Evolutionary conservation across 768 basidiomycete genomes (phyloP), one percentile per base, ranked within the genome.

Genomic region (Sarcomyxa edulis): DNA sequence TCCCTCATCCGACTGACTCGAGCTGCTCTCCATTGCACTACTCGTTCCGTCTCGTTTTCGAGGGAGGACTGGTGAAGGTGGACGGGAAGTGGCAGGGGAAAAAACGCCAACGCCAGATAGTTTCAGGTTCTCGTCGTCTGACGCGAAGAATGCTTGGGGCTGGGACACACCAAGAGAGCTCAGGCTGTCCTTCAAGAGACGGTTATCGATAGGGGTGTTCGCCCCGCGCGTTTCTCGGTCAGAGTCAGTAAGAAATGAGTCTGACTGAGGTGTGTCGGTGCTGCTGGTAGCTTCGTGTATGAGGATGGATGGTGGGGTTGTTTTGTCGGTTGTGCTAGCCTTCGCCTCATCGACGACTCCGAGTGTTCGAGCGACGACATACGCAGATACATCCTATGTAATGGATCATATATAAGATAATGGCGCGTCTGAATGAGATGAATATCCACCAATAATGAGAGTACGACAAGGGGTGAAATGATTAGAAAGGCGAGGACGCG

Each of bases 301-400:
- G 19, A 49, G 54, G 30, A 68, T 62, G 34, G 58, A 37, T 4
- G 69, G 68, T 6, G 54, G 43, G 6, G 68, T 67, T 19, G 60
- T 48, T 44, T 68, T 70, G 48, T 82, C 84, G 56, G 72, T 77
- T 18, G 84, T 86, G 9, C 83, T 81, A 0, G 84, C 82, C 54
- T 80, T 81, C 36, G 80, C 77, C 43, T 75, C 74, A 58, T 87
- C 85, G 46, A 85, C 72, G 37, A 86, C 71, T 23, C 86, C 87
- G 35, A 91, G 70, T 5, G 85, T 89, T 42, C 87, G 80, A 9
- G 84, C 88, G 53, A 91, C 84, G 41, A 80, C 76, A 50, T 90
- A 91, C 14, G 88, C 85, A 2, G 77, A 67, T 39, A 90, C 76
- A 55, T 91, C 87, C 87, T 90, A n/a, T n/a, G 51, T 5, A 35